Conservation (phyloP, 306 rosid genomes). For the Ormosia semicastrata region DNA sequence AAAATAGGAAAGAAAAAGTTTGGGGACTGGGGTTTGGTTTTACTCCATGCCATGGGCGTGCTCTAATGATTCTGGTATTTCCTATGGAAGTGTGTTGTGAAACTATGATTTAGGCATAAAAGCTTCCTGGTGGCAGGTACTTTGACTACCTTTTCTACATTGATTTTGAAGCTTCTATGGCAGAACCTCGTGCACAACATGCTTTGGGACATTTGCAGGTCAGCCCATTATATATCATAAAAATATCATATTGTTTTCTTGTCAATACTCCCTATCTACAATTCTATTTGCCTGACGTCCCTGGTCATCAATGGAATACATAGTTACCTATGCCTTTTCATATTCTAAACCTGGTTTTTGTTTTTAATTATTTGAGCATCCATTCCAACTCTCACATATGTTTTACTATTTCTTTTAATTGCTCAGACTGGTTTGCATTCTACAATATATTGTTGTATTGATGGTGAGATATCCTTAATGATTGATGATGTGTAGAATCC, state of each 20-base stretch:
- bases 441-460: background rate
- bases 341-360: background rate
- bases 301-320: background rate
- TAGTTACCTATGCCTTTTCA: background rate
- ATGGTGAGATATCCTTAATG: background rate
- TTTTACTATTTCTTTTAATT: background rate
- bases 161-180: slow-evolving; percentile 92
- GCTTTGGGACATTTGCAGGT: slow-evolving; percentile 88
- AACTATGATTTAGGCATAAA: slow-evolving; percentile 3
- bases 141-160: slow-evolving; percentile 86
- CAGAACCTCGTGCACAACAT: slow-evolving; percentile 76
- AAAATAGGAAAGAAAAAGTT: background rate
- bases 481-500: background rate
- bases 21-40: background rate
- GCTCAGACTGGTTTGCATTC: background rate
- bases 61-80: slow-evolving; percentile 16
- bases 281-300: background rate
- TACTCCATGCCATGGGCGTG: background rate
- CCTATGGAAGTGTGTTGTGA: background rate
- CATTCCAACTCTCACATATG: background rate
- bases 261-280: background rate
- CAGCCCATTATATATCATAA: background rate
- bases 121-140: slow-evolving; percentile 53
- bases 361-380: background rate
- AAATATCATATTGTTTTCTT: background rate